A percentile compares a stretch with the other conserved stretches of the same genome.
Conservation (phyloP, 73 alveolate genomes). For the Paramecium caudatum region DNA sequence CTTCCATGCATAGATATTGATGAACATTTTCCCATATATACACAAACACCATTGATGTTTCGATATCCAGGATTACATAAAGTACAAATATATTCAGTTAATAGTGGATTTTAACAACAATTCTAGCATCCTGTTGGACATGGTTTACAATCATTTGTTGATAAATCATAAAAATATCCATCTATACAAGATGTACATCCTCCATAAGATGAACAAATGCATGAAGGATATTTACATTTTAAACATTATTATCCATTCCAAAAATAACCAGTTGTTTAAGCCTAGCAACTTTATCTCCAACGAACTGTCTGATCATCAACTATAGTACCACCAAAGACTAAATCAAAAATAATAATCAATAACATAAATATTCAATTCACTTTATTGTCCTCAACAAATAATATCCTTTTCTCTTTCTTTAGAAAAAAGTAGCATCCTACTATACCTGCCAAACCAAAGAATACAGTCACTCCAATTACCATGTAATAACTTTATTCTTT, state of each 20-base stretch:
- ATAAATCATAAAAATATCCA: slow-evolving; percentile 9
- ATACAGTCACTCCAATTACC: background rate
- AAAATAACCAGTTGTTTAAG: slow-evolving; percentile 34
- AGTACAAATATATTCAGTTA: slow-evolving; percentile 34
- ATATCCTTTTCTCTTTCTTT: background rate
- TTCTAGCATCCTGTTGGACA: slow-evolving; percentile 56
- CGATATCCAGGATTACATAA: background rate
- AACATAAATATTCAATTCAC: background rate
- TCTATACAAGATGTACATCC: slow-evolving; percentile 59
- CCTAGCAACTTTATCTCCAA: slow-evolving; percentile 37
- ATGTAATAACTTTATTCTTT: background rate
- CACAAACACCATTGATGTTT: slow-evolving; percentile 26
- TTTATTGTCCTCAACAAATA: background rate
- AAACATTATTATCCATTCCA: slow-evolving; percentile 68
- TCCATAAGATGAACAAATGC: background rate
- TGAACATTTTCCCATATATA: background rate
- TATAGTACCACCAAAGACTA: slow-evolving; percentile 5
- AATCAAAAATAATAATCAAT: background rate
- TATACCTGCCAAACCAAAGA: background rate
- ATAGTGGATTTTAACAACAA: slow-evolving; percentile 19
- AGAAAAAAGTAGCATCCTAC: too few species aligned
- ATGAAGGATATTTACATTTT: slow-evolving; percentile 4
- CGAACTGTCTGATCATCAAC: background rate
- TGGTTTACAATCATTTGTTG: background rate
- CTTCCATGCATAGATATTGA: background rate